Conservation (phyloP, 2,329 filamentous ascomycete species). For the Phaeosphaeriaceae sp. region DNA sequence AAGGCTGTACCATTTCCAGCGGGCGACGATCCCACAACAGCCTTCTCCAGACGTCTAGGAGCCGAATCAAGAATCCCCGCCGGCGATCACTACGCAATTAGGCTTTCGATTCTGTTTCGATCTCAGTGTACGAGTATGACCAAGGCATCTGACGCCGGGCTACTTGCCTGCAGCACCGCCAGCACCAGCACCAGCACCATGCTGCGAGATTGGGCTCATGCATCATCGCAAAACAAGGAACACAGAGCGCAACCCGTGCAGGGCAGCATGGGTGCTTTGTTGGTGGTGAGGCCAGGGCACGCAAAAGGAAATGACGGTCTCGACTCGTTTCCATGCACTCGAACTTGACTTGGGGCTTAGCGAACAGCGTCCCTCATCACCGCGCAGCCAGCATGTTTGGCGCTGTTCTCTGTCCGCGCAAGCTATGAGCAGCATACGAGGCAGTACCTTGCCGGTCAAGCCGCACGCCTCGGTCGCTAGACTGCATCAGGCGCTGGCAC, state of each 20-base stretch:
- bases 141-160: constrained; percentile 14
- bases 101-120: constrained; percentile 8
- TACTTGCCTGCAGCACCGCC: constrained; percentile 5
- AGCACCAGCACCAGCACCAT: constrained; percentile 1
- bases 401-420: constrained; percentile 4
- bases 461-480: constrained; percentile 33
- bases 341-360: neutral
- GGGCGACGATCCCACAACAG: neutral
- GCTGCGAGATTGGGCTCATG: constrained; percentile 6
- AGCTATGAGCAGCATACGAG: constrained; percentile 7
- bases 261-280: neutral
- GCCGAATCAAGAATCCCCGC: constrained; percentile 18
- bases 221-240: constrained; percentile 9
- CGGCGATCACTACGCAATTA: constrained; percentile 29
- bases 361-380: neutral
- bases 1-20: neutral
- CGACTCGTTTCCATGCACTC: neutral
- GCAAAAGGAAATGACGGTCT: neutral
- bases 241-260: neutral
- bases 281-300: neutral
- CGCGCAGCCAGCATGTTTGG: neutral
- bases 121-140: too few species aligned
- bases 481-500: constrained; percentile 22
- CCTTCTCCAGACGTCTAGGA: constrained; percentile 13
- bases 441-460: constrained; percentile 31